Evolutionary conservation across 768 basidiomycete species (phyloP).

Genomic region (Kwoniella pini): DNA sequence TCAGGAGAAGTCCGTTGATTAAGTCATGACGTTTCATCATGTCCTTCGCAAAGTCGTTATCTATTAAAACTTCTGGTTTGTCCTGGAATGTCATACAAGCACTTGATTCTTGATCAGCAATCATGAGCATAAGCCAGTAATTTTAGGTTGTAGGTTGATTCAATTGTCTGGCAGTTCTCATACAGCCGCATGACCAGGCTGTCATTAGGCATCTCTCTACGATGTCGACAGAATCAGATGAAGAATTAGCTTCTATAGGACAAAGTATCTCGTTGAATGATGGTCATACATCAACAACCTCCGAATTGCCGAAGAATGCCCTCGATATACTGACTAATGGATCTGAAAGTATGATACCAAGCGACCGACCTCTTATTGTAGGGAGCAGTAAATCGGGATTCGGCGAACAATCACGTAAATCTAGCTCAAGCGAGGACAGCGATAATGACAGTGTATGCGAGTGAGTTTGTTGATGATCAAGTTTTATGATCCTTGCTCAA

Average conservation of each 20-base stretch:
- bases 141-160: no score
- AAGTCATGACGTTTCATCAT: not conserved
- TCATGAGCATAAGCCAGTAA: not conserved
- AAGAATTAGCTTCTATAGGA: conserved; percentile 14
- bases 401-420: not conserved
- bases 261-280: conserved; percentile 11
- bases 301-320: not conserved
- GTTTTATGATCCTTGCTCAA: no score
- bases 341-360: not conserved
- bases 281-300: not conserved
- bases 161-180: no score
- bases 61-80: not conserved
- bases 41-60: no score
- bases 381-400: no score
- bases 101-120: not conserved
- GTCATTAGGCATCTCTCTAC: not conserved
- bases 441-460: not conserved
- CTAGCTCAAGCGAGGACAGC: not conserved
- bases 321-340: conserved; percentile 15
- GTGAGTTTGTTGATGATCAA: not conserved
- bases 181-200: no score
- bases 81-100: not conserved
- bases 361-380: no score
- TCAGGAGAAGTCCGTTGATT: conserved; percentile 1
- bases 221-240: conserved; percentile 18